Evolutionary conservation across 2,329 filamentous ascomycete genomes (phyloP).

Genomic region (Chaetomiaceae sp.): DNA sequence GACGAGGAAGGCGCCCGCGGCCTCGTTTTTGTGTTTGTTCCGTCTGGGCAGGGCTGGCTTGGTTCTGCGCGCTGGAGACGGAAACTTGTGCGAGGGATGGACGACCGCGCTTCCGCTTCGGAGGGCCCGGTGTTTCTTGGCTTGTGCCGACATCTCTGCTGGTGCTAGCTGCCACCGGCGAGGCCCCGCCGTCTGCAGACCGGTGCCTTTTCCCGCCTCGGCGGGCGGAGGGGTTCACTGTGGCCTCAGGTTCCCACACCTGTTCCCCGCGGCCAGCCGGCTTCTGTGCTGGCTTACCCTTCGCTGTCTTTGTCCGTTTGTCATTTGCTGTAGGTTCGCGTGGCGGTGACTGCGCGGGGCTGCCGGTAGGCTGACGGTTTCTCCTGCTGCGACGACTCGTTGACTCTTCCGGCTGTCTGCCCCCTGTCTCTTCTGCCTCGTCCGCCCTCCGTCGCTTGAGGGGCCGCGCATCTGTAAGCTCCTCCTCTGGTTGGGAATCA

Average conservation of each 20-base stretch:
- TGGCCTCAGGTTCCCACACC: neutral
- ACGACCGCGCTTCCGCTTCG: slow-evolving; percentile 25
- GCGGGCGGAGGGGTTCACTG: slow-evolving; percentile 11
- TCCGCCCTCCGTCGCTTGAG: slow-evolving; percentile 16
- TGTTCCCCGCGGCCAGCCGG: neutral
- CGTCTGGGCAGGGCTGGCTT: slow-evolving; percentile 1
- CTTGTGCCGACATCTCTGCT: neutral
- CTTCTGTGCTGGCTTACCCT: slow-evolving; percentile 12
- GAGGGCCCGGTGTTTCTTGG: neutral
- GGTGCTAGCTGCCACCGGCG: slow-evolving; percentile 1
- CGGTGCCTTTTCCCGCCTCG: slow-evolving; percentile 13
- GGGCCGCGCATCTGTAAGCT: slow-evolving; percentile 8
- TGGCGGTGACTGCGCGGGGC: slow-evolving; percentile 1
- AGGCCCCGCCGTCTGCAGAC: slow-evolving; percentile 14
- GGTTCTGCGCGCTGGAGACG: slow-evolving; percentile 24
- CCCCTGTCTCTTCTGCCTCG: neutral
- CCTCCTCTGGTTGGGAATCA: slow-evolving; percentile 7
- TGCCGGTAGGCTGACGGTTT: slow-evolving; percentile 19
- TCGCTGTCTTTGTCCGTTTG: slow-evolving; percentile 7
- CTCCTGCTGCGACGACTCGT: slow-evolving; percentile 18
- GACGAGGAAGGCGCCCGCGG: neutral
- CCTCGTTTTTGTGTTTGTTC: slow-evolving; percentile 9
- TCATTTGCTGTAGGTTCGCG: neutral
- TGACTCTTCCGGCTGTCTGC: neutral
- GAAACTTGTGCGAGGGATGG: slow-evolving; percentile 25